Percentiles rank a stretch among this genome's conserved stretches.
Evolutionary conservation across 495 filamentous ascomycete species (phyloP).

Genomic region (Hypoxylon cercidicola): DNA sequence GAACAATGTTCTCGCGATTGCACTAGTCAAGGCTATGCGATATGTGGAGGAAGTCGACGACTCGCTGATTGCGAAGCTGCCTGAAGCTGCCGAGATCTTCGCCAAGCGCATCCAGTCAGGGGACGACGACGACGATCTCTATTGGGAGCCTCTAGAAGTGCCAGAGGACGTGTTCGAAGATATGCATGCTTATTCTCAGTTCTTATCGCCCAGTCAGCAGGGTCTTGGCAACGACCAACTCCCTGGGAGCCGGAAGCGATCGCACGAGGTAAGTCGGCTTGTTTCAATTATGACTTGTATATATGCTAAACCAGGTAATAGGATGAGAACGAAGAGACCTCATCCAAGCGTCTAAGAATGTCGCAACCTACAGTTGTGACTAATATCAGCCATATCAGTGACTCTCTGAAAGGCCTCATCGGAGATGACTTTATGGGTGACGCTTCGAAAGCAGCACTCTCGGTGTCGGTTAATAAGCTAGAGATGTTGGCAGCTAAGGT

Average conservation of each 20-base stretch:
- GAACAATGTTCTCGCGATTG: slow-evolving; percentile 54
- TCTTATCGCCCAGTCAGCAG: slow-evolving; percentile 9
- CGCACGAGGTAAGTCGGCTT: slow-evolving; percentile 45
- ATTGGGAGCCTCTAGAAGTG: slow-evolving; percentile 49
- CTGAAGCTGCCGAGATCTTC: slow-evolving; percentile 51
- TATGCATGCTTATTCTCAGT: slow-evolving; percentile 34
- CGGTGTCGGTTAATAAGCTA: slow-evolving; percentile 48
- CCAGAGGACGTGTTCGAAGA: slow-evolving; percentile 52
- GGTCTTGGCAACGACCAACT: slow-evolving; percentile 15
- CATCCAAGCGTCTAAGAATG: slow-evolving; percentile 37
- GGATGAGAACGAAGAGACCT: slow-evolving; percentile 45
- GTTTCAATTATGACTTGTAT: background rate
- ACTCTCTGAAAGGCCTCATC: slow-evolving; percentile 36
- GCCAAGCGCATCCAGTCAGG: slow-evolving; percentile 44
- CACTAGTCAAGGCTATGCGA: slow-evolving; percentile 43
- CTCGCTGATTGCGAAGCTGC: slow-evolving; percentile 36
- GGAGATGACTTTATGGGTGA: slow-evolving; percentile 27
- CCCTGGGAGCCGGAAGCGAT: slow-evolving; percentile 49
- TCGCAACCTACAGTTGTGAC: slow-evolving; percentile 42
- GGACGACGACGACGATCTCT: slow-evolving; percentile 44
- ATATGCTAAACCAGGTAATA: slow-evolving; percentile 33
- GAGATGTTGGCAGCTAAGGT: slow-evolving; percentile 50
- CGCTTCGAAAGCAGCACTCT: slow-evolving; percentile 27
- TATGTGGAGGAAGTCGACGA: slow-evolving; percentile 45
- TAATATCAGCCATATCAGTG: slow-evolving; percentile 34